A percentile compares a stretch with the other conserved stretches of the same genome.
Conservation (phyloP, 2,329 filamentous ascomycete species). For the Lecanoromycetidae sp. region DNA sequence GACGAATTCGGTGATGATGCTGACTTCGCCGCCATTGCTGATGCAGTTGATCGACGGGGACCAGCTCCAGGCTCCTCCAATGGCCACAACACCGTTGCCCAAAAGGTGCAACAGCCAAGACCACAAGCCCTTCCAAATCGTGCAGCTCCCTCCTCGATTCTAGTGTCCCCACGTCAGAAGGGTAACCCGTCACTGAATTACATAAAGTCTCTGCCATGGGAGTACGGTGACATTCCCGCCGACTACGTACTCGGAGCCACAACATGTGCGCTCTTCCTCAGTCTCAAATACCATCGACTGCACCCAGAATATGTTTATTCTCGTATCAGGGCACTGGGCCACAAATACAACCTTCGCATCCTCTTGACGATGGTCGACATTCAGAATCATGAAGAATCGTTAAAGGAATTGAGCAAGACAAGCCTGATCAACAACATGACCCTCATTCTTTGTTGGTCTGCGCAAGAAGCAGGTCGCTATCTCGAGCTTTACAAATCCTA, state of each 20-base stretch:
- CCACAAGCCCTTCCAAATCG: conserved; percentile 68
- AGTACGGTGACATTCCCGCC: conserved; percentile 91
- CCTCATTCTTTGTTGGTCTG: conserved; percentile 84
- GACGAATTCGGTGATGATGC: conserved; percentile 38
- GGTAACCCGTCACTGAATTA: conserved; percentile 84
- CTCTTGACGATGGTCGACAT: conserved; percentile 91
- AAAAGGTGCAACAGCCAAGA: conserved; percentile 69
- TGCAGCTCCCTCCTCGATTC: conserved; percentile 60
- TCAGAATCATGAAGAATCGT: conserved; percentile 75
- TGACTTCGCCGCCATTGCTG: conserved; percentile 31
- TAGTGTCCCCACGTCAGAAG: conserved; percentile 85
- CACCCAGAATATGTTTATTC: conserved; percentile 98
- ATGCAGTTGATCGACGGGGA: conserved; percentile 17
- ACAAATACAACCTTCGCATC: conserved; percentile 76
- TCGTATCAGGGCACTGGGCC: conserved; percentile 71
- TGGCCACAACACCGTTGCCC: conserved; percentile 9
- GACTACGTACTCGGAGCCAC: conserved; percentile 83
- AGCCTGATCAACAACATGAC: conserved; percentile 88
- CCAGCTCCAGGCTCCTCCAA: conserved; percentile 25
- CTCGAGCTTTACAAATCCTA: conserved; percentile 91
- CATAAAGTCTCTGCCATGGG: conserved; percentile 77
- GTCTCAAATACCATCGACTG: conserved; percentile 90
- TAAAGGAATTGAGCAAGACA: conserved; percentile 86
- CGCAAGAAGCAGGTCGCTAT: conserved; percentile 85
- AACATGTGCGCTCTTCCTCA: conserved; percentile 84